Evolutionary conservation across 2,329 filamentous ascomycete species (phyloP).

Genomic region (Pseudogymnoascus sp.): DNA sequence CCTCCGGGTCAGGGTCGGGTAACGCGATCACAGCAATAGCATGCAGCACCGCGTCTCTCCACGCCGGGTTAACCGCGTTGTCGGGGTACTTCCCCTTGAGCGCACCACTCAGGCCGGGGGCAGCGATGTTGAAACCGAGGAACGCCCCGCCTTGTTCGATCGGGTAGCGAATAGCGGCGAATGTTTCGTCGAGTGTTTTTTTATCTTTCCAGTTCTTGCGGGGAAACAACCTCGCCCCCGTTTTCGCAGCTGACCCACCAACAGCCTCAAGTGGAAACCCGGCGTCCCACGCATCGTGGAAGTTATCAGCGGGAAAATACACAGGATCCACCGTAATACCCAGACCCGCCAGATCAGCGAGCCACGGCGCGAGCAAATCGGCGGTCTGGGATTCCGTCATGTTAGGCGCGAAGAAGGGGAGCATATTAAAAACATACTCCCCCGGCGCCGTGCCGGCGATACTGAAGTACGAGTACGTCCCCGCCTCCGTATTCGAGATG

Average conservation of each 20-base stretch:
- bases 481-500: slow-evolving; percentile 32
- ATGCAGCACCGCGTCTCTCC: slow-evolving; percentile 18
- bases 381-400: slow-evolving; percentile 24
- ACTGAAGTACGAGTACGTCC: slow-evolving; percentile 25
- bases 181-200: slow-evolving; percentile 20
- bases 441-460: slow-evolving; percentile 29
- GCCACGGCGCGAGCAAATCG: slow-evolving; percentile 31
- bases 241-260: slow-evolving; percentile 26
- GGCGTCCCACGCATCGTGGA: slow-evolving; percentile 30
- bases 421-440: slow-evolving; percentile 28
- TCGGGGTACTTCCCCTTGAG: slow-evolving; percentile 19
- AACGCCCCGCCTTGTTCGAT: slow-evolving; percentile 30
- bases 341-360: slow-evolving; percentile 29
- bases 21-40: slow-evolving; percentile 34
- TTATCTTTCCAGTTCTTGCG: slow-evolving; percentile 31
- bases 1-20: slow-evolving; percentile 11
- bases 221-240: slow-evolving; percentile 36
- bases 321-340: slow-evolving; percentile 22
- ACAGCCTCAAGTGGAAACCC: slow-evolving; percentile 35
- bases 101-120: slow-evolving; percentile 13
- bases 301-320: slow-evolving; percentile 26
- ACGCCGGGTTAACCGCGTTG: slow-evolving; percentile 33
- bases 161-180: slow-evolving; percentile 27
- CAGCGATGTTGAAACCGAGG: slow-evolving; percentile 23
- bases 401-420: slow-evolving; percentile 26